These are phyloP conservation scores for Cerioporus squamosus DNA, from an alignment of 1,284 basidiomycete genomes.

Conservation along the genomic window DNA sequence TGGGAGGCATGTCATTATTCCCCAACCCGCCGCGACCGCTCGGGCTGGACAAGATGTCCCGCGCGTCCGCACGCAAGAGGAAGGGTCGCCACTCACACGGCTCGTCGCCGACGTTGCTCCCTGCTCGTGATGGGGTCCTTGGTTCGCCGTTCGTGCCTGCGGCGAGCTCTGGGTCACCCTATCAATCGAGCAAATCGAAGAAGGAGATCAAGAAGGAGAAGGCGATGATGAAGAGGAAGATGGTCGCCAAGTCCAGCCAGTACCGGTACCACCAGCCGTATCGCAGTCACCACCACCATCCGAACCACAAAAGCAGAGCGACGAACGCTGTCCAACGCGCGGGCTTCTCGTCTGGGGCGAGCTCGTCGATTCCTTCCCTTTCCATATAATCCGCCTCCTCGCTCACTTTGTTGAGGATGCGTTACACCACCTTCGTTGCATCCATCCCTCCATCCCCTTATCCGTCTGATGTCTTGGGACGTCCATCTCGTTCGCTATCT, in stretches of 20 bases:
- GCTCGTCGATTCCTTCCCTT: slow-evolving; percentile 31
- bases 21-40: slow-evolving; percentile 32
- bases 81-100: slow-evolving; percentile 33
- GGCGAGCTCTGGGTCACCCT: slow-evolving; percentile 17
- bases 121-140: slow-evolving; percentile 55
- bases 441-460: neutral
- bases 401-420: neutral
- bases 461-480: neutral
- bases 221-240: slow-evolving; percentile 62
- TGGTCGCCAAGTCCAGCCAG: slow-evolving; percentile 46
- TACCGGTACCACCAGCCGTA: slow-evolving; percentile 45
- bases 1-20: slow-evolving; percentile 41
- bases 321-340: slow-evolving; percentile 63
- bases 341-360: slow-evolving; percentile 41
- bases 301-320: slow-evolving; percentile 68
- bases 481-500: neutral
- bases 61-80: slow-evolving; percentile 25
- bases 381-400: slow-evolving; percentile 22
- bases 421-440: slow-evolving; percentile 6
- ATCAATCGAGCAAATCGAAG: slow-evolving; percentile 30
- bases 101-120: slow-evolving; percentile 58
- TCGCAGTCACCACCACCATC: slow-evolving; percentile 60
- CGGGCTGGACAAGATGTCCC: slow-evolving; percentile 30
- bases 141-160: slow-evolving; percentile 20
- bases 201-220: slow-evolving; percentile 60